Conservation (phyloP, 2,329 filamentous ascomycete genomes). For the Mollisiaceae sp. region DNA sequence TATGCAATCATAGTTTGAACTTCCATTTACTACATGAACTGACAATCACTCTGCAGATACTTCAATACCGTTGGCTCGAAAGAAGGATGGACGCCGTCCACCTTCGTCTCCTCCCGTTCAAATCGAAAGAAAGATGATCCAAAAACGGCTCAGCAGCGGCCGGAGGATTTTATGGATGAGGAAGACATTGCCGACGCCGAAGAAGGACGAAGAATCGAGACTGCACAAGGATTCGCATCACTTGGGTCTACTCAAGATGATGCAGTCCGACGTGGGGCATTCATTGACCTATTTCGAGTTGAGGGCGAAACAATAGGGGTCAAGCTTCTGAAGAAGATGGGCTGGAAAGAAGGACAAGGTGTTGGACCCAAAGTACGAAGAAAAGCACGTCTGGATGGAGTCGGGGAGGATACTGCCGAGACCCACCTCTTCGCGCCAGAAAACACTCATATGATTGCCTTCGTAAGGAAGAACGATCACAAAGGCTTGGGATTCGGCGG, state of each 20-base stretch:
- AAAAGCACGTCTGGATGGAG: conserved; percentile 69
- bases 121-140: conserved; percentile 73
- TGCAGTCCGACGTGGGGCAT: conserved; percentile 51
- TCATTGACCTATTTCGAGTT: conserved; percentile 74
- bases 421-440: conserved; percentile 84
- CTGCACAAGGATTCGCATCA: conserved; percentile 73
- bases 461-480: conserved; percentile 68
- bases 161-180: conserved; percentile 97
- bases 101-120: conserved; percentile 87
- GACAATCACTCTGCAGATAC: conserved; percentile 63
- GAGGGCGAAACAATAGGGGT: conserved; percentile 86
- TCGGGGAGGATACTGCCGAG: conserved; percentile 47
- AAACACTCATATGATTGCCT: conserved; percentile 71
- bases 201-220: conserved; percentile 77
- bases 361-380: conserved; percentile 86
- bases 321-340: conserved; percentile 88
- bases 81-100: conserved; percentile 93
- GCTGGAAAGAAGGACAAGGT: conserved; percentile 93
- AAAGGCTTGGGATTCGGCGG: conserved; percentile 73
- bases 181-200: conserved; percentile 89
- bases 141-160: conserved; percentile 61
- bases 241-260: conserved; percentile 71
- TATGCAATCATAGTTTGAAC: conserved; percentile 51
- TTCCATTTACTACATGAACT: conserved; percentile 16
- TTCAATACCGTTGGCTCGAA: conserved; percentile 99